Evolutionary conservation across 495 filamentous ascomycete species (phyloP).

Genomic region (Friedmanniomyces simplex): DNA sequence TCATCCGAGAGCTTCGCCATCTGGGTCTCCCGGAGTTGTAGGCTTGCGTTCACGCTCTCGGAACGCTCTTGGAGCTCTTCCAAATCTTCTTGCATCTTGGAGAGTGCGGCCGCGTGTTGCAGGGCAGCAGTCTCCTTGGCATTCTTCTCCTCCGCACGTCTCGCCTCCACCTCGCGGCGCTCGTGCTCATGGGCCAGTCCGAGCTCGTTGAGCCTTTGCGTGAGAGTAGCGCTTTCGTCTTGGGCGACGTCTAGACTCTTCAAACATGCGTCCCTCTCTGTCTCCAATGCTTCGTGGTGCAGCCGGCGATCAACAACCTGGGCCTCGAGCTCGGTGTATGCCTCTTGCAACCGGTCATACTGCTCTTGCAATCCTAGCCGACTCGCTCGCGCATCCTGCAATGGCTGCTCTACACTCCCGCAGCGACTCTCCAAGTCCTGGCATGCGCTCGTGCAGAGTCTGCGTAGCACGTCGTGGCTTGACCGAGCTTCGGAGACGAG

Average conservation of each 20-base stretch:
- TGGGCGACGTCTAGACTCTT: conserved; percentile 10
- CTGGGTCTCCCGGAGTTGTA: background rate
- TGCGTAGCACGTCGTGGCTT: background rate
- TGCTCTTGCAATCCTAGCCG: conserved; percentile 27
- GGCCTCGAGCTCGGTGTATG: conserved; percentile 17
- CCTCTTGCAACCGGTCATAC: conserved; percentile 12
- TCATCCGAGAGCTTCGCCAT: background rate
- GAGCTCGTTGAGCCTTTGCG: conserved; percentile 7
- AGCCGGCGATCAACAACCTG: conserved; percentile 9
- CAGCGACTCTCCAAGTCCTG: conserved; percentile 13
- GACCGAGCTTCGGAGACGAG: background rate
- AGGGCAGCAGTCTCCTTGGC: conserved; percentile 9
- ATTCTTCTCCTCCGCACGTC: background rate
- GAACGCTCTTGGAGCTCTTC: conserved; percentile 25
- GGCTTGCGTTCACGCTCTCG: background rate
- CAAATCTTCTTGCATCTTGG: conserved; percentile 30
- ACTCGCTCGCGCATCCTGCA: conserved; percentile 36
- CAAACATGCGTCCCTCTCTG: conserved; percentile 11
- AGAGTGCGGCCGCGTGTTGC: conserved; percentile 10
- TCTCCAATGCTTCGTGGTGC: conserved; percentile 21
- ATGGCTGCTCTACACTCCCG: conserved; percentile 38
- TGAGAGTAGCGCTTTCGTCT: conserved; percentile 3
- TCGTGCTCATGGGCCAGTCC: conserved; percentile 12
- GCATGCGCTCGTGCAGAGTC: conserved; percentile 8
- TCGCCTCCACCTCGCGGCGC: background rate